Conservation (phyloP, 129 eudicot species). For the Escallonia rubra region DNA sequence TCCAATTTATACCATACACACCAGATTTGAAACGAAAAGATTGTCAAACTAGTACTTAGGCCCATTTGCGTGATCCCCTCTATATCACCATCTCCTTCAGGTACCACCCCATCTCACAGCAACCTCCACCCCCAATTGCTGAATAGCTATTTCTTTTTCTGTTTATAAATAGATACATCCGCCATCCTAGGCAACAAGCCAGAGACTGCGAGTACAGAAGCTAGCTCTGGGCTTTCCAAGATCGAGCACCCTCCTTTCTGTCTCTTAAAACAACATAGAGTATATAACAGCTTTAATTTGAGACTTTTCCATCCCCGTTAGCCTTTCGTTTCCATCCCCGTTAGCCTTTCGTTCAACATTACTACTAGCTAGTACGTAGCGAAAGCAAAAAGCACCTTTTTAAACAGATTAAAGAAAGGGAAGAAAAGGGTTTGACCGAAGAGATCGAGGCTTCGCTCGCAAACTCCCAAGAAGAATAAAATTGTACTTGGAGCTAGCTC, state of each 20-base stretch:
- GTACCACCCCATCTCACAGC: too few relatives aligned
- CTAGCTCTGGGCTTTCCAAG: not conserved
- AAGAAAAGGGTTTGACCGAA: slow-evolving; percentile 26
- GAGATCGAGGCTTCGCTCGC: slow-evolving; percentile 20
- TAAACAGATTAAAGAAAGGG: not conserved
- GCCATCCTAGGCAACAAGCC: not conserved
- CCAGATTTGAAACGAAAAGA: not conserved
- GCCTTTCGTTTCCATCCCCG: not conserved
- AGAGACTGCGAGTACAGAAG: not conserved
- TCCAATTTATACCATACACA: not conserved
- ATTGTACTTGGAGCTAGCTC: too few relatives aligned
- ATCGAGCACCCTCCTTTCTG: not conserved
- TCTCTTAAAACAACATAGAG: not conserved
- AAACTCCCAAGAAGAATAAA: slow-evolving; percentile 16
- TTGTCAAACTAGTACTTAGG: slow-evolving; percentile 1
- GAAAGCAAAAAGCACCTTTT: not conserved
- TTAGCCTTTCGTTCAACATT: not conserved
- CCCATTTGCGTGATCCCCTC: not conserved
- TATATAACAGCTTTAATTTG: not conserved
- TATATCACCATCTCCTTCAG: not conserved
- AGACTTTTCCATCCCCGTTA: not conserved
- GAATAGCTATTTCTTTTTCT: not conserved
- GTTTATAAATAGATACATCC: too few relatives aligned
- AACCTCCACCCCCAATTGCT: not conserved
- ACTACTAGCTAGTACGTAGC: too few relatives aligned